These are phyloP conservation scores for Phytophthora pisi DNA, from an alignment of 352 stramenopile genomes.

Conservation along the genomic window DNA sequence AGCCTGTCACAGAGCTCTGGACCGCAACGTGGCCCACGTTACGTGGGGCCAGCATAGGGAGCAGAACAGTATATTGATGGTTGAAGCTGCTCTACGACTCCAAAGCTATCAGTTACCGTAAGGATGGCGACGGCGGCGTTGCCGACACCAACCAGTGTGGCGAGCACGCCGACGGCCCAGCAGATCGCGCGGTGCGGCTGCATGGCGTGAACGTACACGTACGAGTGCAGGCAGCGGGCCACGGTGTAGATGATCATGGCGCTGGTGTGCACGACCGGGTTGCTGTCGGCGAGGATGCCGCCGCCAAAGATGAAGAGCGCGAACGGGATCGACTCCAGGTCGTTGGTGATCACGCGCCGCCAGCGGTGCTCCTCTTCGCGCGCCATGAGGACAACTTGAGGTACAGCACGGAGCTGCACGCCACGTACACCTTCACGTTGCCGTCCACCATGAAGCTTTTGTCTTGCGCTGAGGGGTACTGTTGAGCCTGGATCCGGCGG, in stretches of 20 bases:
- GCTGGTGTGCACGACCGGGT: constrained; percentile 37
- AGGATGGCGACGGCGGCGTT: constrained; percentile 41
- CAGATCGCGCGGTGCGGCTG: constrained; percentile 51
- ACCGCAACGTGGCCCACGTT: too few relatives aligned
- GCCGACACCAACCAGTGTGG: constrained; percentile 38
- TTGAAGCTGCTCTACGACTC: constrained; percentile 2
- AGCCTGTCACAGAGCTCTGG: not conserved
- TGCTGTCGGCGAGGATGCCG: constrained; percentile 42
- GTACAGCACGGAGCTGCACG: constrained; percentile 65
- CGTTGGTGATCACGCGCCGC: constrained; percentile 59
- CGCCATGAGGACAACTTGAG: constrained; percentile 67
- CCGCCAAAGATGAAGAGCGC: constrained; percentile 54
- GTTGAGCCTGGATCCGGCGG: constrained; percentile 1
- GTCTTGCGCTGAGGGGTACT: not conserved
- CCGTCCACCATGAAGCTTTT: constrained; percentile 15
- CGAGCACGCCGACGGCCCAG: constrained; percentile 34
- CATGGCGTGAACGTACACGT: constrained; percentile 49
- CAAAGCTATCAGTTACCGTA: not conserved
- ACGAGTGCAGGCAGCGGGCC: constrained; percentile 48
- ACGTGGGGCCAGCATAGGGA: not conserved
- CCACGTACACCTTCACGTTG: constrained; percentile 60
- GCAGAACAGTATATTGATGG: constrained; percentile 13
- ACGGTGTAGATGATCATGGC: constrained; percentile 52
- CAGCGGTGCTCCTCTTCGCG: constrained; percentile 47
- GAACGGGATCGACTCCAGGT: constrained; percentile 64